A percentile compares a stretch with the other conserved stretches of the same genome.
These are phyloP conservation scores for Xylaria longipes DNA, from an alignment of 495 filamentous ascomycete genomes.

Conservation along the genomic window DNA sequence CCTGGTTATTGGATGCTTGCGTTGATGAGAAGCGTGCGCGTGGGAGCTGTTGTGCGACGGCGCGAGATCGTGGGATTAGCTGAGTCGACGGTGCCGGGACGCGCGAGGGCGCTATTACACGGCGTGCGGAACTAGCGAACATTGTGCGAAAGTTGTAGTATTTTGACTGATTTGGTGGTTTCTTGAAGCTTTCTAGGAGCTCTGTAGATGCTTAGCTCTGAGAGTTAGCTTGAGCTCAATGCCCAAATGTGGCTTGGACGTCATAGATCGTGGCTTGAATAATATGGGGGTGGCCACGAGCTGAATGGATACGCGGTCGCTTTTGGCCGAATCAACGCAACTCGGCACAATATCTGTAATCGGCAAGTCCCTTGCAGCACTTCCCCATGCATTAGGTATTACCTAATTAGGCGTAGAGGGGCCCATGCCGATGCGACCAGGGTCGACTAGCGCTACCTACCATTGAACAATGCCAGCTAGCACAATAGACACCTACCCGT, in stretches of 20 bases:
- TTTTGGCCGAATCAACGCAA: slow-evolving; percentile 1
- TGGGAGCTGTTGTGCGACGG: slow-evolving; percentile 23
- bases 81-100: background rate
- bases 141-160: background rate
- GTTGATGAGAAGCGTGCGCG: slow-evolving; percentile 34
- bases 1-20: slow-evolving; percentile 11
- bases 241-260: slow-evolving; percentile 1
- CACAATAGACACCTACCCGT: too few species aligned
- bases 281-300: background rate
- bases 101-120: background rate
- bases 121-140: background rate
- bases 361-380: slow-evolving; percentile 23
- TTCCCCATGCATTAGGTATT: slow-evolving; percentile 23
- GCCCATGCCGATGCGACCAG: background rate
- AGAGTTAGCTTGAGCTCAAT: background rate
- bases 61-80: slow-evolving; percentile 11
- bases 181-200: background rate
- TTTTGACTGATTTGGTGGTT: background rate
- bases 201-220: background rate
- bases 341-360: background rate
- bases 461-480: slow-evolving; percentile 18
- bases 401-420: background rate
- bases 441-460: background rate
- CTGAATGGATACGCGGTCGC: background rate
- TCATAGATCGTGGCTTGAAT: background rate